phyloP scores from a whole-genome alignment of 306 rosid genomes.

The Begonia peltatifolia region DNA sequence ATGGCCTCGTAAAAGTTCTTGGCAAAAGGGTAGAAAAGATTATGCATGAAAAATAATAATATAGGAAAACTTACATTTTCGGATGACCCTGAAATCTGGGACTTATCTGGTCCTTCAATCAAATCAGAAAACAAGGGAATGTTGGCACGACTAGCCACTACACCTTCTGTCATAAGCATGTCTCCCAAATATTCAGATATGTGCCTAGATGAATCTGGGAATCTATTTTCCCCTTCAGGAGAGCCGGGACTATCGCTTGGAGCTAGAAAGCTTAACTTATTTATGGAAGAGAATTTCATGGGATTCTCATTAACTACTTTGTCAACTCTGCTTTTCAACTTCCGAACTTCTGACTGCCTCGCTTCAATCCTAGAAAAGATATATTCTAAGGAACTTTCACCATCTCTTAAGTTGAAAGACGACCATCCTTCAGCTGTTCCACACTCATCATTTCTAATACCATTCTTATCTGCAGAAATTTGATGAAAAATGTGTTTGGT shows the following conservation, averaged over 20 bases:
- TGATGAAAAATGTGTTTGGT: too few relatives aligned
- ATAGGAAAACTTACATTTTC: constrained; percentile 32
- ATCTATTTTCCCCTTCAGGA: constrained; percentile 13
- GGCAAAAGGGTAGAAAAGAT: too few relatives aligned
- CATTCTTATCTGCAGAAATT: constrained; percentile 21
- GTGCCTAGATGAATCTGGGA: constrained; percentile 22
- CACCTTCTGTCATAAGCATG: constrained; percentile 22
- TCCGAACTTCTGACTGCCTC: constrained; percentile 23
- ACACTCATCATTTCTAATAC: constrained; percentile 13
- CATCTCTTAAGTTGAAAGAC: constrained; percentile 15
- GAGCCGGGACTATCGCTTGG: constrained; percentile 20
- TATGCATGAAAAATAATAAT: not conserved
- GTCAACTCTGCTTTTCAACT: constrained; percentile 39
- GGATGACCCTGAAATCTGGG: constrained; percentile 10
- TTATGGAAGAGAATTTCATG: constrained; percentile 20
- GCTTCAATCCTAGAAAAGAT: constrained; percentile 35
- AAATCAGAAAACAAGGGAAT: constrained; percentile 19
- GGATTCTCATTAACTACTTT: constrained; percentile 33
- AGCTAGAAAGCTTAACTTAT: constrained; percentile 15
- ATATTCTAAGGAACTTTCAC: constrained; percentile 26
- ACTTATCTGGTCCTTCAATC: constrained; percentile 18
- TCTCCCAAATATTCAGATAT: constrained; percentile 23
- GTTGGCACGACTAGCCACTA: constrained; percentile 18
- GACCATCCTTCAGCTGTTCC: constrained; percentile 23
- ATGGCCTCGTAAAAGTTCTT: too few relatives aligned